Base-by-base conservation (phyloP, 2,329 filamentous ascomycete species). In the Trichoderma lentiforme region DNA sequence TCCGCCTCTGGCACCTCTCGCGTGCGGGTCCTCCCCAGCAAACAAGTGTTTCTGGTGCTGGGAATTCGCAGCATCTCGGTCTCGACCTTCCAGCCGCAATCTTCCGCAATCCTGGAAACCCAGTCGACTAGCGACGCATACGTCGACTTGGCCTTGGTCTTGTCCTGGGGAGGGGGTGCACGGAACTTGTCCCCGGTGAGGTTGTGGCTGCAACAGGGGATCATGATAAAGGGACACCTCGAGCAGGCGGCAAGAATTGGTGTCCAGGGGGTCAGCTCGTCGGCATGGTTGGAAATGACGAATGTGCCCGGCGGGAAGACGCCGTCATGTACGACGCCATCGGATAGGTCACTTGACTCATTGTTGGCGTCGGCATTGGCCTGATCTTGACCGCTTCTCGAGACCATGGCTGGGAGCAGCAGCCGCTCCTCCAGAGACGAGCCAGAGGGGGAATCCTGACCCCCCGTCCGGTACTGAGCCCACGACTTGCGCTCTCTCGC, bases 191-290 rank as follows among this genome's bases (percentile, higher is more conserved):
- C 88, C 1, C 96, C 96, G 0, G 90, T 89, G 2, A 99, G 89
- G 72, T 92, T 88, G 82, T 98, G 94, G 74, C 93, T 97, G 83
- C 96, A 99, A 83, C 96, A 99, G 1, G 96, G 96, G 58, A 99
- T 97, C 76, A 93, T 92, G 73, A 99, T 89, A 81, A 98, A 99
- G 0, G 94, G 92, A 12, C 92, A 92, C 2, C 88, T 83, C 0
- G 92, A 94, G 2, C 94, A 83, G 7, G 89, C 88, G 1, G 93
- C 95, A 53, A 99, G 88, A 21, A 98, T 87, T 0, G 96, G 96
- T 0, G 96, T 98, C 96, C 96, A 99, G 0, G 93, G 90, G 0
- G 96, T 99, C 15, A 99, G 87, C 82, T 99, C 95, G 79, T 99
- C 96, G 12, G 95, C 95, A 80, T 99, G 96, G 79, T 99, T 99